A percentile compares a stretch with the other conserved stretches of the same genome.
Conservation (phyloP, 495 filamentous ascomycete genomes). For the Penicillium antarcticum region DNA sequence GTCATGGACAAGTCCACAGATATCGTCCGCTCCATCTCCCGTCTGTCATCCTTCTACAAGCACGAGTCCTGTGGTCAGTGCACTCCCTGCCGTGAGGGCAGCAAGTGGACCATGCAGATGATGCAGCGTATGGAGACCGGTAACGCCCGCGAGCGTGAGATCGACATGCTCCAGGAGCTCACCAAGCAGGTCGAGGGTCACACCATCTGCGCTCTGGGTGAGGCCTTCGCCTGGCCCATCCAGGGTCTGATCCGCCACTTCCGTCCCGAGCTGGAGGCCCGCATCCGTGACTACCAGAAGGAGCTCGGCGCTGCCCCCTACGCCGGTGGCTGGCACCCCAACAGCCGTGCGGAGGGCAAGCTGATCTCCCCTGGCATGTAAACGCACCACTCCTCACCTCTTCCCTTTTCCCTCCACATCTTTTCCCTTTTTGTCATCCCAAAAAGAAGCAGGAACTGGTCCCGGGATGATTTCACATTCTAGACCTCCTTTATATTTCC, state of each 20-base stretch:
- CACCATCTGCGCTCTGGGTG: slow-evolving; percentile 95
- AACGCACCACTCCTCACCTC: slow-evolving; percentile 13
- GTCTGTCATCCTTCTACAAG: slow-evolving; percentile 93
- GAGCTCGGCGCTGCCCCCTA: slow-evolving; percentile 63
- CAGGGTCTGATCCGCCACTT: slow-evolving; percentile 98
- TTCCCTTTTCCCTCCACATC: slow-evolving; percentile 6
- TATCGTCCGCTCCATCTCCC: slow-evolving; percentile 87
- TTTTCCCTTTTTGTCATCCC: slow-evolving; percentile 9
- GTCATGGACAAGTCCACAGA: slow-evolving; percentile 98
- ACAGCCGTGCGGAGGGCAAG: slow-evolving; percentile 72
- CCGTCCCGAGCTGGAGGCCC: slow-evolving; percentile 86
- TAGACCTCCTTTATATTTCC: slow-evolving; percentile 22
- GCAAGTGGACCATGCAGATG: slow-evolving; percentile 97
- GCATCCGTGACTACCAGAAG: slow-evolving; percentile 71
- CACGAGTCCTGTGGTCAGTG: slow-evolving; percentile 98
- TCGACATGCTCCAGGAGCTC: slow-evolving; percentile 98
- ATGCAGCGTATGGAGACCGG: slow-evolving; percentile 95
- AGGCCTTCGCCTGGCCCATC: slow-evolving; percentile 97
- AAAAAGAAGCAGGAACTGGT: slow-evolving; percentile 24
- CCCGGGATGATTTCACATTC: slow-evolving; percentile 10
- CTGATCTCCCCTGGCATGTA: slow-evolving; percentile 78
- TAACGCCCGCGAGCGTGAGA: slow-evolving; percentile 81
- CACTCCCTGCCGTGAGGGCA: slow-evolving; percentile 95
- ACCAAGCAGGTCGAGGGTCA: slow-evolving; percentile 99
- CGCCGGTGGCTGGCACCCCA: slow-evolving; percentile 85